Conservation (phyloP, 2,329 filamentous ascomycete genomes). For the Zymoseptoria brevis region DNA sequence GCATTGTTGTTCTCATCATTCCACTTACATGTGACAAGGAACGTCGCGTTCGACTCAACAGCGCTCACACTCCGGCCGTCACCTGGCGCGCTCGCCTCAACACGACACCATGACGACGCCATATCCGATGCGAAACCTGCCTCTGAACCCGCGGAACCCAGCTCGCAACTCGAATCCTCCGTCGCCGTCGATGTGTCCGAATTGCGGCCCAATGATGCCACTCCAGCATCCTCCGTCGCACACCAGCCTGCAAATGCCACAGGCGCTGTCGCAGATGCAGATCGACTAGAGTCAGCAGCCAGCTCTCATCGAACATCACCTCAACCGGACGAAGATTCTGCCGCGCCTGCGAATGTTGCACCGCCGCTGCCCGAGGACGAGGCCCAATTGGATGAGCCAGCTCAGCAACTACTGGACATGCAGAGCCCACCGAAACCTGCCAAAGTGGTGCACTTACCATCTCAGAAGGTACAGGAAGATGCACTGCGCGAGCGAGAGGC, state of each 20-base stretch:
- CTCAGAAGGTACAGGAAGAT: constrained; percentile 44
- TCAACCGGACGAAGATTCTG: constrained; percentile 6
- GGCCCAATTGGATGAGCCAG: constrained; percentile 18
- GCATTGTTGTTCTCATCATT: constrained; percentile 1
- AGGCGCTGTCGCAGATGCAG: not conserved
- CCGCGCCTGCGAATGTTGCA: constrained; percentile 15
- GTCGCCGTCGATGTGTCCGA: constrained; percentile 11
- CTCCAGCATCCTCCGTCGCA: constrained; percentile 5
- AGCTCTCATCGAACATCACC: constrained; percentile 3
- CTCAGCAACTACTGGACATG: constrained; percentile 18
- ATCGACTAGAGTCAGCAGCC: not conserved
- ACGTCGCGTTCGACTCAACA: constrained; percentile 49
- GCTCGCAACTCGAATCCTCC: constrained; percentile 4
- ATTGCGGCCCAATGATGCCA: constrained; percentile 6
- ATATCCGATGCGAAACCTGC: constrained; percentile 23
- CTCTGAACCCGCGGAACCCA: constrained; percentile 9
- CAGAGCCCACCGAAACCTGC: constrained; percentile 21
- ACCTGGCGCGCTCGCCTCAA: constrained; percentile 34
- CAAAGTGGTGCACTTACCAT: constrained; percentile 41
- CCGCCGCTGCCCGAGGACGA: constrained; percentile 23
- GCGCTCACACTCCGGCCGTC: constrained; percentile 10
- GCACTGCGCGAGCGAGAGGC: constrained; percentile 35
- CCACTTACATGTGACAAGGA: constrained; percentile 29
- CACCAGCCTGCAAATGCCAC: constrained; percentile 1
- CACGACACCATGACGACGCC: constrained; percentile 21